Evolutionary conservation across 495 filamentous ascomycete species (phyloP), one percentile per base, ranked within the genome.

Genomic region (Aspergillus incahuasiensis): DNA sequence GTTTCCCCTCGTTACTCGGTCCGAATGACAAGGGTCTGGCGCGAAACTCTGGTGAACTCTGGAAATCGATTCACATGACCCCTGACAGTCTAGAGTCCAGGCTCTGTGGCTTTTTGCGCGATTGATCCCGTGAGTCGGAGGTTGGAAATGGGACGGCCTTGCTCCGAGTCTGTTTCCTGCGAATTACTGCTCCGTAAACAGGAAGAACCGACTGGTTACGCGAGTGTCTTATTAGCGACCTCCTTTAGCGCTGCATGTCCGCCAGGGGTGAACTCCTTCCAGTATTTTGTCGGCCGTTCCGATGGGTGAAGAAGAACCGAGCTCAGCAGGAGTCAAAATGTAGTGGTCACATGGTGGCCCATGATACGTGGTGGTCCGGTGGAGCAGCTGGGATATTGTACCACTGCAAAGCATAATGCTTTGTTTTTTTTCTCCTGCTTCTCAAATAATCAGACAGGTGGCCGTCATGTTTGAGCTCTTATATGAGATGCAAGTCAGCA

Each of bases 61-160:
- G 34, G 6, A 9, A 34, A 24, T 38, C 25, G 41, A 43, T 40
- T 25, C 30, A 58, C 55, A 38, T 51, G 40, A 43, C 40, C 18
- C 19, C 47, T 43, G 38, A 21, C 20, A 50, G 18, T 50, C 34
- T 9, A 15, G 48, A 52, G 48, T 57, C 55, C 42, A 52, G 55
- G 40, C 19, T 50, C 41, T 43, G 30, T 24, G 18, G 21, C 38
- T 41, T 35, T 39, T 40, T 8, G 15, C 24, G 40, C 41, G 41
- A 34, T 16, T 39, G 42, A 28, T 47, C 25, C 39, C 34, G 44
- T 40, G 43, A 22, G 42, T 35, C 35, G 9, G 13, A 41, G 15
- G 15, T 55, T 48, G 24, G 13, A 16, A 19, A 22, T 16, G 41
- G 8, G 11, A 30, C 35, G 45, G 32, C 13, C 32, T 34, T 47